Conservation (phyloP, 2,329 filamentous ascomycete genomes). For the Sarocladiaceae sp. region DNA sequence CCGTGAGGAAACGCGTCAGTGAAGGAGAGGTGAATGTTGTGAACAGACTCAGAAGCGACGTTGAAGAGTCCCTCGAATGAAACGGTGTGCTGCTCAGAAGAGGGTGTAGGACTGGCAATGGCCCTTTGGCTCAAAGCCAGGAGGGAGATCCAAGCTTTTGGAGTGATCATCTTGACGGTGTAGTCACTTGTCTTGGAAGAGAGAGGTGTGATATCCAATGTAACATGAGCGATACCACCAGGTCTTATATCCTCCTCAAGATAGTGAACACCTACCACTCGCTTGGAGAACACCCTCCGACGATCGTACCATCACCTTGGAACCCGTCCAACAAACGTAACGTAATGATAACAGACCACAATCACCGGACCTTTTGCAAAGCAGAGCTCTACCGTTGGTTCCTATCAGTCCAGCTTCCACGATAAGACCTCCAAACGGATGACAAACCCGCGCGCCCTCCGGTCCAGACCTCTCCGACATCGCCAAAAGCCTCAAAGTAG, state of each 20-base stretch:
- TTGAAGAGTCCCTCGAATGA: neutral
- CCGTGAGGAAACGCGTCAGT: slow-evolving; percentile 14
- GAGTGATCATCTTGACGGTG: slow-evolving; percentile 1
- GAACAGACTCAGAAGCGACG: slow-evolving; percentile 1
- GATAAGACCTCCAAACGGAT: neutral
- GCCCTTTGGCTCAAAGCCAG: slow-evolving; percentile 7
- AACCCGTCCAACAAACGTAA: neutral
- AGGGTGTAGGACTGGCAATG: slow-evolving; percentile 5
- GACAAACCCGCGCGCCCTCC: neutral
- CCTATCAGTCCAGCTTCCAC: neutral
- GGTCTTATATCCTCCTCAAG: slow-evolving; percentile 1
- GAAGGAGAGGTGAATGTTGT: slow-evolving; percentile 18
- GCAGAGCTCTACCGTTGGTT: neutral
- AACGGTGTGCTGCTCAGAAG: neutral
- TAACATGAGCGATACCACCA: neutral
- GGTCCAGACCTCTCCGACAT: neutral
- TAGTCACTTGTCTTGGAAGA: neutral
- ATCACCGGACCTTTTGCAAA: neutral
- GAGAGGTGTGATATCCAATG: neutral
- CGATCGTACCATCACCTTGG: slow-evolving; percentile 1
- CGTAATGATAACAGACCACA: neutral
- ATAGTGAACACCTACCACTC: neutral
- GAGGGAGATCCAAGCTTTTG: slow-evolving; percentile 5
- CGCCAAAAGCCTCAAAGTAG: neutral
- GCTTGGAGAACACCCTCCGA: neutral